Evolutionary conservation across 352 stramenopile genomes (phyloP), one percentile per base, ranked within the genome.

Genomic region (Phytophthora nicotianae): DNA sequence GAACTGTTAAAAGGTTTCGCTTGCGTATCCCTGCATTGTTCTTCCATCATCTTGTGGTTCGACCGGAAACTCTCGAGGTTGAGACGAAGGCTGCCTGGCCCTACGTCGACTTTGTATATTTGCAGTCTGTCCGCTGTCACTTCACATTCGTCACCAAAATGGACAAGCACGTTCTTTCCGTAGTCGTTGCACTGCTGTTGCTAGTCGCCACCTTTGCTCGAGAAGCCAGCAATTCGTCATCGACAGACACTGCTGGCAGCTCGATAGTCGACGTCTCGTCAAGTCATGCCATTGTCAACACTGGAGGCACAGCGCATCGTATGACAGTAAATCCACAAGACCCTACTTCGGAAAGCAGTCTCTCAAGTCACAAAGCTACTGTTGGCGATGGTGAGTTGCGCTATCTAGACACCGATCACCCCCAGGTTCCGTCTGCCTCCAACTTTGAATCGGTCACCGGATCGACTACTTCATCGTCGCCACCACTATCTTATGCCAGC

Each of bases 31-130:
- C 9, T 10, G 45, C 46, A n/a, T 16, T 26, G 41, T 49, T 58
- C 32, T 70, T 66, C 55, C 38, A 61, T 11, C 49, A 11, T 61
- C 61, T 19, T 58, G 56, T 67, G 58, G 61, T 37, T 35, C 40
- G 42, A 41, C 11, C 41, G 27, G 5, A 7, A 29, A 29, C 24
- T 7, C 24, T 3, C 24, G 17, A 40, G 21, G 6, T 53, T 57
- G 55, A 50, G 43, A 55, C 9, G 46, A 58, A 43, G 46, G 20
- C 45, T 46, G 52, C 24, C 19, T n/a, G 32, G 4, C 14, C 32
- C 6, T 40, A 27, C 21, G 14, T 54, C n/a, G 40, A 7, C 24
- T 29, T 29, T 7, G 24, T 29, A 7, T 29, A 29, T 29, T 29
- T 29, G 24, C 24, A 68, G 60, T 57, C 52, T 27, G 16, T 33